These are phyloP conservation scores for Chaetomiaceae sp. DNA, from an alignment of 2,329 filamentous ascomycete genomes.

Conservation along the genomic window DNA sequence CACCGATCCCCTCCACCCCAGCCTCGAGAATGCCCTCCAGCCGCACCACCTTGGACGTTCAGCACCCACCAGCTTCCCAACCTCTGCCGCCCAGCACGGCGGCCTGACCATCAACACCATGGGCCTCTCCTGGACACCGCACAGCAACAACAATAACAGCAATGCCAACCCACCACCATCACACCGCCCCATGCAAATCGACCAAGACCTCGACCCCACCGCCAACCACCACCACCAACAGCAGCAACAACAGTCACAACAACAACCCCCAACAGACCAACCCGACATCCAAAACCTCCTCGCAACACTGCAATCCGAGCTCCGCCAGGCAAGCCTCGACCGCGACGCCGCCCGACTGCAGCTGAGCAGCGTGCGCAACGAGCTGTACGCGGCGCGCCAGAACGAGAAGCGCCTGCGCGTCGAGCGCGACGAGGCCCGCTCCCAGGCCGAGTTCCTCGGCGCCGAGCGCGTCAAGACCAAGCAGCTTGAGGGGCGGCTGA, in stretches of 20 bases:
- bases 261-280: neutral
- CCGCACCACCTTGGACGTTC: conserved; percentile 1
- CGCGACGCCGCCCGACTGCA: conserved; percentile 21
- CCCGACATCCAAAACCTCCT: neutral
- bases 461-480: conserved; percentile 11
- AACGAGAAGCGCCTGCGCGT: conserved; percentile 21
- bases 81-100: neutral
- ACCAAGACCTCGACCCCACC: neutral
- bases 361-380: conserved; percentile 22
- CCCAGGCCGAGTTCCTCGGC: conserved; percentile 15
- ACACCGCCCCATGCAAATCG: neutral
- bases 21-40: conserved; percentile 3
- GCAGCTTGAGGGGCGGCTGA: conserved; percentile 15
- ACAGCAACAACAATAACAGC: neutral
- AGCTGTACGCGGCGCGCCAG: conserved; percentile 23
- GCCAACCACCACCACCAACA: no score
- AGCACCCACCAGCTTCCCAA: conserved; percentile 3
- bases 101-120: conserved; percentile 7
- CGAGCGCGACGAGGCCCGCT: conserved; percentile 22
- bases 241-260: no score
- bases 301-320: conserved; percentile 1
- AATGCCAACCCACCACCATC: neutral
- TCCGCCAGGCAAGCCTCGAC: conserved; percentile 12
- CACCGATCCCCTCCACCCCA: conserved; percentile 1
- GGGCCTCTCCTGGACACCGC: conserved; percentile 6